Conservation (phyloP, 2,329 filamentous ascomycete genomes). For the Nemania sp. region DNA sequence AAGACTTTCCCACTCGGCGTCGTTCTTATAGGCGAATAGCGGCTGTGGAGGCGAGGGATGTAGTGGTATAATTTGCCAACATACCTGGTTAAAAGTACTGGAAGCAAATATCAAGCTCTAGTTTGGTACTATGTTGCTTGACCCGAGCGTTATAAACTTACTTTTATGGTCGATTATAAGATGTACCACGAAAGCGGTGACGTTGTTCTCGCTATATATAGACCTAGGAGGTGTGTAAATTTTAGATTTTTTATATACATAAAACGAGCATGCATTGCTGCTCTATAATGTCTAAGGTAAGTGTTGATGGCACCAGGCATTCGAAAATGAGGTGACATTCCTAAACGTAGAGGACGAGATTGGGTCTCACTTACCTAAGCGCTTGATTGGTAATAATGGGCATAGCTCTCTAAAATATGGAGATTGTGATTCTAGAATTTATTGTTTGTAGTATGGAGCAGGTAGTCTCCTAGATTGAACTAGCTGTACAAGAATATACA, state of each 20-base stretch:
- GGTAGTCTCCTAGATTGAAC: slow-evolving; percentile 3
- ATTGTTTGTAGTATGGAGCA: background rate
- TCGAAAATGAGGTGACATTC: background rate
- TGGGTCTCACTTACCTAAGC: background rate
- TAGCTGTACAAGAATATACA: background rate
- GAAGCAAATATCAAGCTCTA: background rate
- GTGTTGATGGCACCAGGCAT: background rate
- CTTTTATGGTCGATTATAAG: background rate
- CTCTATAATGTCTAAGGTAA: background rate
- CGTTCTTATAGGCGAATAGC: background rate
- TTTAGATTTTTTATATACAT: background rate
- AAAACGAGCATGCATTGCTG: background rate
- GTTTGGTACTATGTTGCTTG: background rate
- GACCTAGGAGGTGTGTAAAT: background rate
- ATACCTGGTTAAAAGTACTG: background rate
- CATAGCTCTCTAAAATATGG: background rate
- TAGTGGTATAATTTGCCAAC: background rate
- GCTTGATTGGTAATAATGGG: background rate
- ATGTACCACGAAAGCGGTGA: background rate
- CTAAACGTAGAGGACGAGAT: background rate
- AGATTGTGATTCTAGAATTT: background rate
- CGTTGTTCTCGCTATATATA: background rate
- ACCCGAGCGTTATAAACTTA: background rate
- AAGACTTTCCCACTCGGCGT: background rate
- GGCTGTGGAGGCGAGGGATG: no score